A percentile compares a stretch with the other conserved stretches of the same genome.
Conservation (phyloP, 257 asterid genomes). For the Paulownia fortunei region DNA sequence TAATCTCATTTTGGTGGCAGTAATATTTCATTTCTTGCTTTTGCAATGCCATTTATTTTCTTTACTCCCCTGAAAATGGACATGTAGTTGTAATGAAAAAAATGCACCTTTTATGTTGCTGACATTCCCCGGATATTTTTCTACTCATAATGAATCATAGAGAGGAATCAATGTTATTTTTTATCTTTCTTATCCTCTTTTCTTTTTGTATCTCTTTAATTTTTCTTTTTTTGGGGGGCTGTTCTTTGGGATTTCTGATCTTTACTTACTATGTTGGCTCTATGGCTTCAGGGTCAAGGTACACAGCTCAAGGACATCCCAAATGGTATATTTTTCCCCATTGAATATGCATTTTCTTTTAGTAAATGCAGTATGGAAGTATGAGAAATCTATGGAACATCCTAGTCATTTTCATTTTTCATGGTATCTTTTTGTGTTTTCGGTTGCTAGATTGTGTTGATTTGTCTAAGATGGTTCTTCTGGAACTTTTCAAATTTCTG, state of each 20-base stretch:
- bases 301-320: slow-evolving; percentile 83
- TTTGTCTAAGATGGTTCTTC: slow-evolving; percentile 4
- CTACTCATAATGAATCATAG: neutral
- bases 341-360: slow-evolving; percentile 7
- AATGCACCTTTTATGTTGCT: neutral
- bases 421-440: neutral
- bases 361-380: neutral
- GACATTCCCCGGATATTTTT: neutral
- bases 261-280: slow-evolving; percentile 13
- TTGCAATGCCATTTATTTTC: neutral
- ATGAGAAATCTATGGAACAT: neutral
- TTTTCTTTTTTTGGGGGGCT: neutral
- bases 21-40: neutral
- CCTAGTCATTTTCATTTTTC: neutral
- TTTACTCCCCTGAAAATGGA: neutral
- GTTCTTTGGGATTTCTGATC: slow-evolving; percentile 17
- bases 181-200: neutral
- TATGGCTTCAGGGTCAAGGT: slow-evolving; percentile 75
- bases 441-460: neutral
- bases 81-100: neutral
- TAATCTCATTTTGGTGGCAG: neutral
- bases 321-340: slow-evolving; percentile 39
- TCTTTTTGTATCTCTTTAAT: neutral
- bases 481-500: slow-evolving; percentile 14
- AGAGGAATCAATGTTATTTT: neutral